A percentile compares a stretch with the other conserved stretches of the same genome.
phyloP scores from a whole-genome alignment of 176 grass and related monocot species.

The Dactylis glomerata region DNA sequence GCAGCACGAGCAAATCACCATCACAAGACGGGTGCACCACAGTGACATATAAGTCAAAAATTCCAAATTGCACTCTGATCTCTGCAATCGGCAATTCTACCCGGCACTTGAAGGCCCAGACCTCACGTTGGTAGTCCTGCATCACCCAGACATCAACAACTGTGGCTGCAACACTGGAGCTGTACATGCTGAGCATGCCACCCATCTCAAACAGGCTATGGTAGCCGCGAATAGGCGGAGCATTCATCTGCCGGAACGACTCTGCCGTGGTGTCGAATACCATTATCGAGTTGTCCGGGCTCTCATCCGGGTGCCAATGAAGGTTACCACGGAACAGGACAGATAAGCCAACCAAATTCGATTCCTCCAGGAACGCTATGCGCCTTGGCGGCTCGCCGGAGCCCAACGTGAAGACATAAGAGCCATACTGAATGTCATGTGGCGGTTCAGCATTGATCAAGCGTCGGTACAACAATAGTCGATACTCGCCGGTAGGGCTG shows the following conservation, averaged over 20 bases:
- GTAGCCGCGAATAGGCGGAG: not conserved
- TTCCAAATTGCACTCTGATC: not conserved
- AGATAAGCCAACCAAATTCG: not conserved
- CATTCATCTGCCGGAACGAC: not conserved
- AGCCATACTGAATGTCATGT: not conserved
- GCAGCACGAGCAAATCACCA: not conserved
- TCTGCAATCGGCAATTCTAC: not conserved
- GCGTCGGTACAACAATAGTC: no score
- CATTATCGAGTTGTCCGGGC: not conserved
- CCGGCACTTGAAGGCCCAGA: not conserved
- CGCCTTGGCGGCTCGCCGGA: not conserved
- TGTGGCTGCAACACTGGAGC: not conserved
- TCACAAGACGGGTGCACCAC: not conserved
- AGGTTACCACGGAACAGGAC: not conserved
- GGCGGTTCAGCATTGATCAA: no score
- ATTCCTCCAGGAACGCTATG: not conserved
- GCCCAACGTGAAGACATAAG: not conserved
- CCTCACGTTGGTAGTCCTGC: not conserved
- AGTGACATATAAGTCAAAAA: not conserved
- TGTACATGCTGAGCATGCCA: not conserved
- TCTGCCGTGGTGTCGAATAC: not conserved
- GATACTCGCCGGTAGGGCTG: no score
- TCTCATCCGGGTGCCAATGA: not conserved
- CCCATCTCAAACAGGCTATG: not conserved
- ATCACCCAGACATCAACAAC: not conserved